Evolutionary conservation across 176 grass and related monocot genomes (phyloP).

Genomic region (Oryza nivara): DNA sequence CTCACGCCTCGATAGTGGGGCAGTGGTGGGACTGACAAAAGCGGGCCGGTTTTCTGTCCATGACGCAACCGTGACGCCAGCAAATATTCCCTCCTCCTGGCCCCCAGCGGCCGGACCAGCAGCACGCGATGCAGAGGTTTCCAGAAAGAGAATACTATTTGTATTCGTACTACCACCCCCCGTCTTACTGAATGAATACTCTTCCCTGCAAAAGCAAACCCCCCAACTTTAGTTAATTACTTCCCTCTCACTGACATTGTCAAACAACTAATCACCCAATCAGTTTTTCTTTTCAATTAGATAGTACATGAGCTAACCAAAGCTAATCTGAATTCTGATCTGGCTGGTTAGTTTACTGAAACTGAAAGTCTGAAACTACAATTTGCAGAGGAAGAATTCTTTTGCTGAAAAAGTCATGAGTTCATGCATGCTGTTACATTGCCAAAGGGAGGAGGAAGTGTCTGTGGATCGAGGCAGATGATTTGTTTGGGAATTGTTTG

Average conservation of each 20-base stretch:
- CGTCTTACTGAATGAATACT: background rate
- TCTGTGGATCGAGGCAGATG: background rate
- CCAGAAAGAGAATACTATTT: slow-evolving; percentile 40
- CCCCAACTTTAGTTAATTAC: background rate
- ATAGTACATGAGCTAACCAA: background rate
- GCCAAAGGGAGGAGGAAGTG: background rate
- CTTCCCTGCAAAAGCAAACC: background rate
- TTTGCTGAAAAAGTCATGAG: background rate
- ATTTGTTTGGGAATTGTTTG: slow-evolving; percentile 21
- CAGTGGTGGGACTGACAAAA: slow-evolving; percentile 54
- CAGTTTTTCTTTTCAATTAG: background rate
- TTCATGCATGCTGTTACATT: background rate
- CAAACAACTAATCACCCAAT: background rate
- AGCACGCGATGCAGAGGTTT: slow-evolving; percentile 43
- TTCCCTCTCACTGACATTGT: background rate
- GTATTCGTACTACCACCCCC: no score
- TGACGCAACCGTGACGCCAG: slow-evolving; percentile 58
- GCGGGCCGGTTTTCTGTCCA: background rate
- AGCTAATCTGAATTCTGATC: background rate
- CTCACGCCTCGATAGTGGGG: slow-evolving; percentile 10
- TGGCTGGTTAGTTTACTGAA: background rate
- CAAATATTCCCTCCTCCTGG: slow-evolving; percentile 40
- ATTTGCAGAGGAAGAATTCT: background rate
- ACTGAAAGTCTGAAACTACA: background rate
- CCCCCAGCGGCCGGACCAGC: slow-evolving; percentile 11